Conservation (phyloP, 192 early-diverging fungal species). For the Linnemannia zychae region DNA sequence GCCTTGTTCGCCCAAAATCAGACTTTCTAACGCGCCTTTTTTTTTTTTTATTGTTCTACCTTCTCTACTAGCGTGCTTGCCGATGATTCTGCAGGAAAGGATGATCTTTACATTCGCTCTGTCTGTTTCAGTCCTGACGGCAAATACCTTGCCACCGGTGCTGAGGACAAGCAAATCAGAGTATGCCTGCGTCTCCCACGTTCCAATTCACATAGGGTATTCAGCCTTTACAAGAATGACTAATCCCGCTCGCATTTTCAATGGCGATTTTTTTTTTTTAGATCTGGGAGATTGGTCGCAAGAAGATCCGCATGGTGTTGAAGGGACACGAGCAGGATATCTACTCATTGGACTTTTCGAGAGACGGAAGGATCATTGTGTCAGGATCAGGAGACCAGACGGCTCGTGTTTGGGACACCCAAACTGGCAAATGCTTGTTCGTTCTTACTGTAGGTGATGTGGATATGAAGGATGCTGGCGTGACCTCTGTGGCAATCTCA, state of each 20-base stretch:
- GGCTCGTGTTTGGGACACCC: slow-evolving; percentile 90
- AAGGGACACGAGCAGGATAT: slow-evolving; percentile 96
- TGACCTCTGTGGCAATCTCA: slow-evolving; percentile 95
- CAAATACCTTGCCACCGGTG: slow-evolving; percentile 92
- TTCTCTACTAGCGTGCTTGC: slow-evolving; percentile 71
- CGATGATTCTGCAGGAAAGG: slow-evolving; percentile 80
- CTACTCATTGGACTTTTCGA: slow-evolving; percentile 94
- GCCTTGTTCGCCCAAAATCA: no score
- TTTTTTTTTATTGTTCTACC: no score
- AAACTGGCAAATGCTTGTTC: slow-evolving; percentile 77
- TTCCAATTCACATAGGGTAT: not conserved
- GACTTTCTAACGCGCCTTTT: no score
- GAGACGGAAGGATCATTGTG: slow-evolving; percentile 89
- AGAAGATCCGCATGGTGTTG: slow-evolving; percentile 74
- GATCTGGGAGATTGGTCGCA: slow-evolving; percentile 78
- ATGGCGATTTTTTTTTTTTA: slow-evolving; percentile 24
- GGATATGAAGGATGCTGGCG: slow-evolving; percentile 90
- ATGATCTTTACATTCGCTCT: slow-evolving; percentile 95
- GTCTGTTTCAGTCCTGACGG: slow-evolving; percentile 97
- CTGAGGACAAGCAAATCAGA: slow-evolving; percentile 95
- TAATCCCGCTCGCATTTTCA: not conserved
- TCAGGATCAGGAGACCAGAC: slow-evolving; percentile 90
- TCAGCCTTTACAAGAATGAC: not conserved
- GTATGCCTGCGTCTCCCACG: slow-evolving; percentile 49
- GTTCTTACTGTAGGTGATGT: slow-evolving; percentile 83